Base-by-base conservation (phyloP, 139 green algal species). In the Chlorella sp. region DNA sequence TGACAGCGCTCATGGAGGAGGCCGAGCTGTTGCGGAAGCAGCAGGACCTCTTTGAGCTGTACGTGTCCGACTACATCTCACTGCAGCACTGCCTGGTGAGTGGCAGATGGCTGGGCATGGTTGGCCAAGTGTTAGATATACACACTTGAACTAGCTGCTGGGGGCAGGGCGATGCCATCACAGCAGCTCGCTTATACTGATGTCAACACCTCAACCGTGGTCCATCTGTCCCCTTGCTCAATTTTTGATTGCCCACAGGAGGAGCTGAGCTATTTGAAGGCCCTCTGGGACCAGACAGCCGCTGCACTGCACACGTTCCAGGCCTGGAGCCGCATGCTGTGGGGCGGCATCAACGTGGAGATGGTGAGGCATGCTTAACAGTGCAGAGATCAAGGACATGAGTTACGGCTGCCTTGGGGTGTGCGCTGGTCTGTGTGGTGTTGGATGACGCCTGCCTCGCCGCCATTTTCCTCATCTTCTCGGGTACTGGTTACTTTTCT, bases 1-100 rank as follows among this genome's bases (percentile, higher is more conserved):
- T 99, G 42, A 92, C 86, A 16, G 61, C 85, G 48, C 96, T 98
- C 48, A 93, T 95, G 30, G 91, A 92, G 0, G 95, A 98, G 79
- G 92, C 91, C n/a, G 95, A 96, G 89, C 85, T 95, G 85, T 93
- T 98, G 83, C 96, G 96, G 86, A 95, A 97, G 92, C 92, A 92
- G 75, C 97, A 99, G 93, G 97, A 98, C 30, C 92, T 98, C 75
- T 99, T 99, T 92, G 97, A 99, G 94, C 93, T 98, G 18, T 96
- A 95, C 66, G 93, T 97, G 85, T 92, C 91, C 26, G 95, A 98
- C 91, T 98, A 98, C 95, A 82, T 97, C 11, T 88, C 94, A 80
- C 93, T 99, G 84, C 93, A 94, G 75, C 93, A 95, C 86, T 99
- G 96, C 92, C 90, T 87, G 88, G 91, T 94, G 64, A 71, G 89